Percentiles rank a stretch among this genome's conserved stretches.
Evolutionary conservation across 2,329 filamentous ascomycete species (phyloP).

Genomic region (Sarocladium strictum): DNA sequence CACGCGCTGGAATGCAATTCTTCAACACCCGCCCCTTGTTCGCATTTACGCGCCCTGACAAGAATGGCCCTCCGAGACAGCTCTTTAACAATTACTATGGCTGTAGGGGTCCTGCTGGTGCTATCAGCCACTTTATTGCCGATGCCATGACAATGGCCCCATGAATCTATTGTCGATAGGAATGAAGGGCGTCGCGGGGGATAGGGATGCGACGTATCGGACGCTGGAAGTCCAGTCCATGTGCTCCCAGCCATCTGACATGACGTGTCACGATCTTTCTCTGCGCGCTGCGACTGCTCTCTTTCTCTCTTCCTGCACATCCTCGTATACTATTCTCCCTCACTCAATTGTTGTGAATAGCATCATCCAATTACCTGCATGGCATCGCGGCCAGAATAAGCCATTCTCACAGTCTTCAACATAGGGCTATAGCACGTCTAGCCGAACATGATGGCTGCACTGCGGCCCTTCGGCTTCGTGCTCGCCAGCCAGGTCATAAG

Average conservation of each 20-base stretch:
- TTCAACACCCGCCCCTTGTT: constrained; percentile 3
- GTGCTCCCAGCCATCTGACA: constrained; percentile 6
- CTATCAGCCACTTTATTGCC: background rate
- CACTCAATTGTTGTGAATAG: too few relatives aligned
- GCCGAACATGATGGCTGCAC: constrained; percentile 4
- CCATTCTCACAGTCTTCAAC: background rate
- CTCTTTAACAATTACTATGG: background rate
- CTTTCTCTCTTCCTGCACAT: constrained; percentile 3
- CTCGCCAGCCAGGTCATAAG: constrained; percentile 9
- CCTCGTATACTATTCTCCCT: background rate
- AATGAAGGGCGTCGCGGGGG: constrained; percentile 7
- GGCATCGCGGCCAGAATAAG: background rate
- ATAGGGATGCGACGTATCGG: constrained; percentile 5
- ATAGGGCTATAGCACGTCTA: background rate
- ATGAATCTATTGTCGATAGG: constrained; percentile 2
- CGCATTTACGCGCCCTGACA: background rate
- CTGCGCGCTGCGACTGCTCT: background rate
- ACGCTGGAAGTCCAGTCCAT: background rate
- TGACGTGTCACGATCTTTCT: constrained; percentile 2
- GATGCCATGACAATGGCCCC: constrained; percentile 1
- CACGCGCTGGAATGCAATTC: constrained; percentile 14
- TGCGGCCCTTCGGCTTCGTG: constrained; percentile 10
- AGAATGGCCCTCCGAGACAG: background rate
- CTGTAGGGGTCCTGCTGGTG: background rate
- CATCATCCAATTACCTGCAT: background rate